Base-by-base conservation (phyloP, 805 yeast species). In the Zygotorulaspora chibaensis region DNA sequence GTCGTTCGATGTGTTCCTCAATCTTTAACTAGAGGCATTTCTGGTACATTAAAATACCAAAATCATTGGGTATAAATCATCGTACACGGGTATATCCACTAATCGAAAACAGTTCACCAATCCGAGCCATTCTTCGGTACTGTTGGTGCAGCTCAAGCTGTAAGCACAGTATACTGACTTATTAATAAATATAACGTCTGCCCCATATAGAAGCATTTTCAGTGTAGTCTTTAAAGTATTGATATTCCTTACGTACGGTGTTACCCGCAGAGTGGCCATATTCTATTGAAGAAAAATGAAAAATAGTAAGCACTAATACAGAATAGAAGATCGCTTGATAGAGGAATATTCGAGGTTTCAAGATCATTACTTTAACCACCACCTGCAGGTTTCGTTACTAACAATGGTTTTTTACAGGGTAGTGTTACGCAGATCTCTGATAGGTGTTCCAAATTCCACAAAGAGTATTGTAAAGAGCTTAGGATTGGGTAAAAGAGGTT, bases 381-480 rank as follows among this genome's bases (percentile, higher is more conserved):
- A 18, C 26, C n/a, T 3, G n/a, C 40, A 11, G 10, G 12, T 15
- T 23, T 11, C 13, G 12, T 12, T 12, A n/a, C 7, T 13, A 2
- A 31, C 4, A 28, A 69, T 69, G 73, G 68, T 62, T 12, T 81
- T 62, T 61, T 82, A 76, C 68, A 81, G 84, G 64, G 79, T 89
- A 46, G 81, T 89, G 16, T 88, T 88, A 58, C 69, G 75, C 42
- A 79, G 95, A 62, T 89, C 97, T 2, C 75, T 88, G 5, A 89
- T 91, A 50, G 96, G 96, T 1, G 73, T 88, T 58, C 95, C 96
- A 10, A 77, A 80, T 45, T 67, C 72, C 35, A 76, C 77, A 47
- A 79, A 83, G 52, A 76, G 77, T 48, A 81, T 89, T 8, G 79
- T 87, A 23, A 69, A 74, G 47, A 75, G 84, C 7, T 71, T 91